Evolutionary conservation across 441 rosid species (phyloP).

Genomic region (Biscutella auriculata): DNA sequence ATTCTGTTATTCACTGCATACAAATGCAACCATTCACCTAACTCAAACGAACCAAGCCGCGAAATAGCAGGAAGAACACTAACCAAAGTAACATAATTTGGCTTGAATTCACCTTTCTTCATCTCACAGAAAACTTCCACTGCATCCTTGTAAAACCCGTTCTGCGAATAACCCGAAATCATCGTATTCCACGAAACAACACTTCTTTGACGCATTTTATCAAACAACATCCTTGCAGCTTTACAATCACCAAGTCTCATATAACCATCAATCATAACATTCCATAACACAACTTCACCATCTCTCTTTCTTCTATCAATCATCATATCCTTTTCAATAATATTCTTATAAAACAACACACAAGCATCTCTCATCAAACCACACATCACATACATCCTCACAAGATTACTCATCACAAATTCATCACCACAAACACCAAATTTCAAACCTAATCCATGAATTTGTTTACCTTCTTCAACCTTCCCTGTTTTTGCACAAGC

Average conservation of each 20-base stretch:
- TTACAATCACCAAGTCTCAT: constrained; percentile 31
- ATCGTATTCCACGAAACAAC: constrained; percentile 50
- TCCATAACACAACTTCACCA: constrained; percentile 48
- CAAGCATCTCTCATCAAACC: constrained; percentile 38
- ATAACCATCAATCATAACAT: constrained; percentile 51
- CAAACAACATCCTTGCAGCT: constrained; percentile 30
- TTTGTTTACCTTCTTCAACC: constrained; percentile 44
- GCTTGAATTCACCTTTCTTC: constrained; percentile 29
- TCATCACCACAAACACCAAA: constrained; percentile 40
- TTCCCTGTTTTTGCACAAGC: constrained; percentile 38
- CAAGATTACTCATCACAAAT: constrained; percentile 49
- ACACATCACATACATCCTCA: constrained; percentile 43
- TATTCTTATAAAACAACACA: constrained; percentile 26
- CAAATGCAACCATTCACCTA: constrained; percentile 39
- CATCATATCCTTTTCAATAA: constrained; percentile 8
- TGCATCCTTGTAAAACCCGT: constrained; percentile 39
- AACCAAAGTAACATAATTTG: constrained; percentile 44
- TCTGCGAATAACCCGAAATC: no score
- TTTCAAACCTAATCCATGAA: constrained; percentile 47
- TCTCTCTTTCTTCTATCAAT: constrained; percentile 28
- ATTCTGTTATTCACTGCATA: constrained; percentile 32
- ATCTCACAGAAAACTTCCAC: constrained; percentile 36
- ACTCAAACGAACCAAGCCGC: constrained; percentile 31
- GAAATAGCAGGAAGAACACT: constrained; percentile 49
- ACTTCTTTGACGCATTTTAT: constrained; percentile 43